Base-by-base conservation (phyloP, 768 basidiomycete species). In the Rhizopogon rudus region DNA sequence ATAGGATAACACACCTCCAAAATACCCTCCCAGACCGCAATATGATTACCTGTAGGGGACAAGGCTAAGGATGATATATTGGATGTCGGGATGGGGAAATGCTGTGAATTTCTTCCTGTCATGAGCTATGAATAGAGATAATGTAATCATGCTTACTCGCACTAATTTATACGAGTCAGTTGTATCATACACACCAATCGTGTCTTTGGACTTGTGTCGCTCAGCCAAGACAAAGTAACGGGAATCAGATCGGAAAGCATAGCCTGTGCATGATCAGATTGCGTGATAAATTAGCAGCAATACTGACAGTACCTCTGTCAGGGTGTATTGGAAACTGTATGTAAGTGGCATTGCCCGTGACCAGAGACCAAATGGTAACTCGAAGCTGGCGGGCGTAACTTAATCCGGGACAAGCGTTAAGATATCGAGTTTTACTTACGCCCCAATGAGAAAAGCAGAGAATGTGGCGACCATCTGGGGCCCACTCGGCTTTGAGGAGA, bases 381-480 rank as follows among this genome's bases (percentile, higher is more conserved):
- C 93, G 80, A 43, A 96, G 79, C 94, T 97, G 63, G 40, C 40
- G 52, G 16, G 10, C 53, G 37, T 6, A 37, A 52, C 40, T 40
- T 25, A 25, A 25, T 25, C 25, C 25, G 3, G 25, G 45, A 17
- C 55, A 40, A 33, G 41, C 8, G 33, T 28, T 53, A 57, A 40
- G 42, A 31, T 17, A 29, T 17, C 20, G 81, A 37, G 9, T 3
- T 25, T 10, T 25, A 49, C 93, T 76, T 73, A 95, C 94, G 62
- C 89, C 91, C 88, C 91, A 91, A 62, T 94, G 90, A 3, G 92
- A 94, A 71, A 94, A 98, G 64, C 91, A 95, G 31, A 97, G 71
- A 5, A 97, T 75, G 14, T 82, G 84, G 39, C 89, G 79, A 14
- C 92, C 92, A 65, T 88, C 89, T 2, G 88, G 90, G 0, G 88